phyloP scores from a whole-genome alignment of 768 basidiomycete genomes.

The Tephrocybe sp. region DNA sequence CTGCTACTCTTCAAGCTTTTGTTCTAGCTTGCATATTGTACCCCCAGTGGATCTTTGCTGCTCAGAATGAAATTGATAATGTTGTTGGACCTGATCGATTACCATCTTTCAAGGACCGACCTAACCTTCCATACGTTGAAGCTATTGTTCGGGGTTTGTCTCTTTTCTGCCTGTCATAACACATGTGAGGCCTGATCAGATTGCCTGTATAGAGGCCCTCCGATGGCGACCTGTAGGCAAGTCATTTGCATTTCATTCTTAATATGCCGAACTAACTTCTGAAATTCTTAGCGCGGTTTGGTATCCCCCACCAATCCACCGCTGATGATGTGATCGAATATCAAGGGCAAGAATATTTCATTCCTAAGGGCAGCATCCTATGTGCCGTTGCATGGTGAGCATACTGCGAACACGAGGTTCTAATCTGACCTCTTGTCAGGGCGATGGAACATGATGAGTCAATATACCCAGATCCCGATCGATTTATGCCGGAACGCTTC shows the following conservation, averaged over 20 bases:
- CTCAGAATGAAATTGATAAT: conserved; percentile 40
- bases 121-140: conserved; percentile 33
- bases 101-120: conserved; percentile 30
- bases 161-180: background rate
- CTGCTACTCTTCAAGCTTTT: no score
- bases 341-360: background rate
- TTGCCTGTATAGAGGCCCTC: no score
- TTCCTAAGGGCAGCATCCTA: background rate
- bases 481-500: background rate
- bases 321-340: no score
- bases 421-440: background rate
- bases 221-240: no score
- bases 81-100: conserved; percentile 33
- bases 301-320: no score
- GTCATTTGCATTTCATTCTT: no score
- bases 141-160: conserved; percentile 22
- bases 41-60: no score
- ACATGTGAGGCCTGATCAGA: background rate
- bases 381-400: background rate
- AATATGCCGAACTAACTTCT: no score
- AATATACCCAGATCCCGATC: background rate
- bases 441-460: background rate
- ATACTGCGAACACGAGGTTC: background rate
- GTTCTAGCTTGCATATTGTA: no score
- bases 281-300: no score